Conservation (phyloP, 331 rosid genomes). For the Acacia pycnantha region DNA sequence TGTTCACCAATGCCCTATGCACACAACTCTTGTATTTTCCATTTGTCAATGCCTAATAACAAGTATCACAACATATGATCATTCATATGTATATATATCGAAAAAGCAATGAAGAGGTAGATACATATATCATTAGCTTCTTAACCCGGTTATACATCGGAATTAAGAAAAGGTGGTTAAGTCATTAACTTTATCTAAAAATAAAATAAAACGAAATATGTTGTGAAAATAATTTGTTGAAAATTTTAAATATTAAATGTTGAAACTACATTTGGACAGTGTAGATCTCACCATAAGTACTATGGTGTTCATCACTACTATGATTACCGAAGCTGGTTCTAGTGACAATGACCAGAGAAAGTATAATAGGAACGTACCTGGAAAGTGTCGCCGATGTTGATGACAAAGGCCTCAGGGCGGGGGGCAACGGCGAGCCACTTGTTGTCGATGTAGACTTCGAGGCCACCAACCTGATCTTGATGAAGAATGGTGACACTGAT, state of each 20-base stretch:
- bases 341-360: no score
- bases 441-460: neutral
- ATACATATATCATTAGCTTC: neutral
- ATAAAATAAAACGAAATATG: no score
- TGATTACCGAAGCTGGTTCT: no score
- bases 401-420: no score
- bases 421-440: neutral
- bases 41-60: conserved; percentile 43
- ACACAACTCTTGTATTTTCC: conserved; percentile 58
- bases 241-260: no score
- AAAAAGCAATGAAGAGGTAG: neutral
- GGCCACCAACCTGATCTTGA: neutral
- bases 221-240: no score
- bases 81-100: neutral
- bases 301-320: no score
- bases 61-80: neutral
- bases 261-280: no score
- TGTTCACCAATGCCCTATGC: conserved; percentile 52
- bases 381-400: no score
- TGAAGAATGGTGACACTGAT: neutral
- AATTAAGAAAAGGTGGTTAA: neutral
- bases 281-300: no score
- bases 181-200: neutral
- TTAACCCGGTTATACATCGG: neutral
- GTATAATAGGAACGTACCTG: no score